A percentile compares a stretch with the other conserved stretches of the same genome.
phyloP scores from a whole-genome alignment of 2,329 filamentous ascomycete species.

The Teratosphaeria viscida region DNA sequence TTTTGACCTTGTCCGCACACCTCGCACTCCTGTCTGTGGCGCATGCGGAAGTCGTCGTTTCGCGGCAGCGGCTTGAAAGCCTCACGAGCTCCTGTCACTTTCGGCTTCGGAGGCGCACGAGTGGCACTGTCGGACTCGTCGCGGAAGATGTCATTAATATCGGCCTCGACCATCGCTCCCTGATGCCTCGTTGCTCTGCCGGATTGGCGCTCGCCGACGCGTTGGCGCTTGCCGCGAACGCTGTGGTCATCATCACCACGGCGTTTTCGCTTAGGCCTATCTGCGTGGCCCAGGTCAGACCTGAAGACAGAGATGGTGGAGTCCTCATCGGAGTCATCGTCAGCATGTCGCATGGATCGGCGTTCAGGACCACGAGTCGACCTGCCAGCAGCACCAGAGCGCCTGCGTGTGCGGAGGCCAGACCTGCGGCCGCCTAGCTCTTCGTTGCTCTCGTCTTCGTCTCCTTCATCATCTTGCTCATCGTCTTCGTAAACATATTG shows the following conservation, averaged over 20 bases:
- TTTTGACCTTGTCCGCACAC: slow-evolving; percentile 52
- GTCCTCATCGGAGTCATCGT: slow-evolving; percentile 4
- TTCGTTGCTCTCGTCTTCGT: slow-evolving; percentile 18
- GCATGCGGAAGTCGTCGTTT: slow-evolving; percentile 55
- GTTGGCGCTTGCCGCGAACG: slow-evolving; percentile 6
- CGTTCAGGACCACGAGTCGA: neutral
- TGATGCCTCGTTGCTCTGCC: slow-evolving; percentile 36
- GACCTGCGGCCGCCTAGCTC: slow-evolving; percentile 24
- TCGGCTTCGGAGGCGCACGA: slow-evolving; percentile 34
- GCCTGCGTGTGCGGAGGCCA: slow-evolving; percentile 4
- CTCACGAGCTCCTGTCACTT: slow-evolving; percentile 56
- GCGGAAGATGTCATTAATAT: slow-evolving; percentile 46
- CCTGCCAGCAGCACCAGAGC: neutral
- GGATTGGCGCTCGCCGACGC: slow-evolving; percentile 30
- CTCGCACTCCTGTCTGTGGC: slow-evolving; percentile 63
- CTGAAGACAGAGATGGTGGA: neutral
- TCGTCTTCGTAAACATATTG: slow-evolving; percentile 17
- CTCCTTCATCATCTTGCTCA: slow-evolving; percentile 17
- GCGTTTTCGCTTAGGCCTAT: slow-evolving; percentile 1
- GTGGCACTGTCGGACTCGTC: slow-evolving; percentile 30
- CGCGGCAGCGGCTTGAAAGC: slow-evolving; percentile 54
- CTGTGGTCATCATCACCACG: neutral
- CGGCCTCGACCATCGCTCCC: slow-evolving; percentile 43
- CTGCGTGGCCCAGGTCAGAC: neutral
- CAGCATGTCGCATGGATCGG: slow-evolving; percentile 1